Conservation (phyloP, 768 basidiomycete species). For the Lepiota brunneoincarnata region DNA sequence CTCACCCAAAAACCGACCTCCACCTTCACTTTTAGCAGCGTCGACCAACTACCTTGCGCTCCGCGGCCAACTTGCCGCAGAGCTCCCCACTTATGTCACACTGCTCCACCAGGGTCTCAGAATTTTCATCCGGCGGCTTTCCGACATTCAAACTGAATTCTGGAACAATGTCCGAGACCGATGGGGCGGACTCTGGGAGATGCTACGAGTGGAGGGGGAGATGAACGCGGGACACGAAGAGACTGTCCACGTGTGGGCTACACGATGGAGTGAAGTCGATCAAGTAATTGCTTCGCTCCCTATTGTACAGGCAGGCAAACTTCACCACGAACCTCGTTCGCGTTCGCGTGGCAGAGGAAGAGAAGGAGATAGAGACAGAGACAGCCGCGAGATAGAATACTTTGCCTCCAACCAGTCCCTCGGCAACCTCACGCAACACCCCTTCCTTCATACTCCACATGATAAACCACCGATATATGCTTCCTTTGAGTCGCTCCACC, state of each 20-base stretch:
- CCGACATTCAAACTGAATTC: conserved; percentile 55
- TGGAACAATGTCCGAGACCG: conserved; percentile 57
- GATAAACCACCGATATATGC: conserved; percentile 20
- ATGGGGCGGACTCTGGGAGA: conserved; percentile 87
- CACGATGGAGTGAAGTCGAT: conserved; percentile 68
- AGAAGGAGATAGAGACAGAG: neutral
- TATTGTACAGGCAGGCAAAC: conserved; percentile 25
- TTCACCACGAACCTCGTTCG: conserved; percentile 23
- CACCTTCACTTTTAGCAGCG: conserved; percentile 64
- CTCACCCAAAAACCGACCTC: conserved; percentile 61
- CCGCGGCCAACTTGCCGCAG: conserved; percentile 65
- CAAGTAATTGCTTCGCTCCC: conserved; percentile 35
- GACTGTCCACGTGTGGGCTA: conserved; percentile 70
- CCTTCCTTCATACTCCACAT: conserved; percentile 13
- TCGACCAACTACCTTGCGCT: conserved; percentile 78
- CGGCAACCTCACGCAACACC: neutral
- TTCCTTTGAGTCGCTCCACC: conserved; percentile 24
- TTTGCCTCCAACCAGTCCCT: no score
- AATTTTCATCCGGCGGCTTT: conserved; percentile 48
- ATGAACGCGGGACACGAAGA: conserved; percentile 64
- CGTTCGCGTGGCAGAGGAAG: neutral
- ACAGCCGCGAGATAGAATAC: no score
- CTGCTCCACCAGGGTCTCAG: conserved; percentile 62
- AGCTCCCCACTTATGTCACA: conserved; percentile 63
- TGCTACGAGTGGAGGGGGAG: conserved; percentile 69